phyloP scores from a whole-genome alignment of 2,329 filamentous ascomycete species.

The Pseudocercospora musae region DNA sequence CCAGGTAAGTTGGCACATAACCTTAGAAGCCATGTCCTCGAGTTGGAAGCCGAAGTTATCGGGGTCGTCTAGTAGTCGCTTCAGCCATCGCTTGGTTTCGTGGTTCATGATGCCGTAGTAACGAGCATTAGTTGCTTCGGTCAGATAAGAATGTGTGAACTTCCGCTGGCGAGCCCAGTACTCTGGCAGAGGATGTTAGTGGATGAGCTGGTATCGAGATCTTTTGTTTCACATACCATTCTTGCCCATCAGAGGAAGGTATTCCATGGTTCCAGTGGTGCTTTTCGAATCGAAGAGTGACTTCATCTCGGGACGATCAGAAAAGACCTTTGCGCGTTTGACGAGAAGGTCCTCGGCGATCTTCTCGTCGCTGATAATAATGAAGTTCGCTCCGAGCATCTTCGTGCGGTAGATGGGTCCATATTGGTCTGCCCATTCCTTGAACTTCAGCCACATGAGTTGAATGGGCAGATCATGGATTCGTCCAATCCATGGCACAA shows the following conservation, averaged over 20 bases:
- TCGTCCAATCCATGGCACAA: slow-evolving; percentile 37
- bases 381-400: slow-evolving; percentile 42
- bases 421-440: slow-evolving; percentile 37
- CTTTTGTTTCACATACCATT: slow-evolving; percentile 44
- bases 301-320: slow-evolving; percentile 49
- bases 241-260: slow-evolving; percentile 55
- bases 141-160: slow-evolving; percentile 53
- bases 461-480: slow-evolving; percentile 50
- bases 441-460: slow-evolving; percentile 55
- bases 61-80: slow-evolving; percentile 48
- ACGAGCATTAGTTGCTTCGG: slow-evolving; percentile 43
- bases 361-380: slow-evolving; percentile 52
- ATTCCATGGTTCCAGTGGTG: slow-evolving; percentile 54
- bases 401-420: slow-evolving; percentile 36
- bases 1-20: slow-evolving; percentile 55
- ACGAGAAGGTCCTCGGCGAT: slow-evolving; percentile 53
- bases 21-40: slow-evolving; percentile 58
- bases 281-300: slow-evolving; percentile 56
- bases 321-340: slow-evolving; percentile 52
- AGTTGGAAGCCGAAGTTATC: slow-evolving; percentile 51
- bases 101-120: slow-evolving; percentile 51
- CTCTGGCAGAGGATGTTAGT: slow-evolving; percentile 34
- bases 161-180: slow-evolving; percentile 56
- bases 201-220: not conserved
- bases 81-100: slow-evolving; percentile 54